Evolutionary conservation across 2,329 filamentous ascomycete genomes (phyloP).

Genomic region (Dothiorella sarmentorum): DNA sequence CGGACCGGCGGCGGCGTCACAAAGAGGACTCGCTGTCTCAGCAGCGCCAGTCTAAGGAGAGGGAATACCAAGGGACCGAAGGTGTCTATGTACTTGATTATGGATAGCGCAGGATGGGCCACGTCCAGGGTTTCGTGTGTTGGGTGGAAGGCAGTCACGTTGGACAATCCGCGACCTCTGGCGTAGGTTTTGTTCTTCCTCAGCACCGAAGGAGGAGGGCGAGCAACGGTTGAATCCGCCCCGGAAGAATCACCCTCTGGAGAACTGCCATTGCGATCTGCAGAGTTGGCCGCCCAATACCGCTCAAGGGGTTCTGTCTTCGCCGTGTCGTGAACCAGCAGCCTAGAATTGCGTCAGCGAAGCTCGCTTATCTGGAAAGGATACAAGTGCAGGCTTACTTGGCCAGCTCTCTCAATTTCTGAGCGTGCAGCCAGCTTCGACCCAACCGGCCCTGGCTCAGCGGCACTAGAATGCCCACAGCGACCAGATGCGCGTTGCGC

Average conservation of each 20-base stretch:
- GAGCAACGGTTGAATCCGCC: constrained; percentile 1
- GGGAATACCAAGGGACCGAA: constrained; percentile 93
- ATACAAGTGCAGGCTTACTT: constrained; percentile 46
- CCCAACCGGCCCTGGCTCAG: constrained; percentile 81
- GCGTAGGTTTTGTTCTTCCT: constrained; percentile 24
- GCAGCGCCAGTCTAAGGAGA: constrained; percentile 78
- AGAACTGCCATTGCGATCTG: constrained; percentile 6
- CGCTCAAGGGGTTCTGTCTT: constrained; percentile 64
- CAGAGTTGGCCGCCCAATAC: constrained; percentile 68
- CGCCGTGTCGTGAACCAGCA: constrained; percentile 62
- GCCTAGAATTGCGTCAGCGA: constrained; percentile 27
- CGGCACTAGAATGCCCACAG: constrained; percentile 84
- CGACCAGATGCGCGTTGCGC: constrained; percentile 87
- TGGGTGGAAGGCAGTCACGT: constrained; percentile 57
- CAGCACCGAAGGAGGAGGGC: constrained; percentile 7
- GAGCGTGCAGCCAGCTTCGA: constrained; percentile 83
- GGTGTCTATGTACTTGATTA: constrained; percentile 70
- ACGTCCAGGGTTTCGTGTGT: constrained; percentile 66
- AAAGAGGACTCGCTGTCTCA: constrained; percentile 84
- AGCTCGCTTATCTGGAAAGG: not conserved
- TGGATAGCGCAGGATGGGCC: constrained; percentile 82
- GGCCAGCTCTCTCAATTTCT: constrained; percentile 70
- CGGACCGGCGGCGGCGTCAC: constrained; percentile 84
- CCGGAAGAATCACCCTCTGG: constrained; percentile 7
- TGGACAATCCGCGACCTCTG: constrained; percentile 38